These are phyloP conservation scores for Protea cynaroides DNA, from an alignment of 164 flowering plant species.

Conservation along the genomic window DNA sequence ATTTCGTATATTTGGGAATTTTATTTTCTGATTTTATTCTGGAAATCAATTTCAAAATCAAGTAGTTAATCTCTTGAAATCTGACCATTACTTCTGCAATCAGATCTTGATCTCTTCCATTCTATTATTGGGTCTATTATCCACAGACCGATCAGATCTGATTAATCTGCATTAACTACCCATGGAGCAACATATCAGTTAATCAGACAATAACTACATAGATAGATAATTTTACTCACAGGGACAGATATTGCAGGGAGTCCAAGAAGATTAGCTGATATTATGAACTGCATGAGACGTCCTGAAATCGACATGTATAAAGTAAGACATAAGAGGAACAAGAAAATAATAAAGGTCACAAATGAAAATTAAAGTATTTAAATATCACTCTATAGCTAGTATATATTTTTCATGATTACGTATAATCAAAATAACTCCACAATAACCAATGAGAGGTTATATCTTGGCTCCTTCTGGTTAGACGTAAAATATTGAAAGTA, in stretches of 20 bases:
- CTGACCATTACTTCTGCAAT: too few species aligned
- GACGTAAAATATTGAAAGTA: too few species aligned
- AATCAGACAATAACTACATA: not conserved
- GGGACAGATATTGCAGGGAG: constrained; percentile 92
- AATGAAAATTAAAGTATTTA: not conserved
- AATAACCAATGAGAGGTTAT: not conserved
- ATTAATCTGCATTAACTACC: too few species aligned
- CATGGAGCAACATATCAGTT: not conserved
- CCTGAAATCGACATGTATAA: constrained; percentile 34
- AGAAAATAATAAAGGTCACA: not conserved
- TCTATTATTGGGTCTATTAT: too few species aligned
- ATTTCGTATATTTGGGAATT: too few species aligned
- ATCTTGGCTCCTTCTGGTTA: not conserved
- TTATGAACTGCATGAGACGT: constrained; percentile 77
- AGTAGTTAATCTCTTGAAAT: too few species aligned
- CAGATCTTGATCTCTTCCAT: too few species aligned
- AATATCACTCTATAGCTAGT: not conserved
- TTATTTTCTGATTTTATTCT: too few species aligned
- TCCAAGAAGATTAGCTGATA: constrained; percentile 85
- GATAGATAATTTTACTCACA: constrained; percentile 35
- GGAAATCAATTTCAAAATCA: too few species aligned
- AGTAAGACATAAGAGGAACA: not conserved
- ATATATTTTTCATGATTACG: too few species aligned
- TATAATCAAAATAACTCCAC: too few species aligned
- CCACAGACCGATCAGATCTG: too few species aligned